These are phyloP conservation scores for Aurifilum marmelostoma DNA, from an alignment of 2,329 filamentous ascomycete species.

Conservation along the genomic window DNA sequence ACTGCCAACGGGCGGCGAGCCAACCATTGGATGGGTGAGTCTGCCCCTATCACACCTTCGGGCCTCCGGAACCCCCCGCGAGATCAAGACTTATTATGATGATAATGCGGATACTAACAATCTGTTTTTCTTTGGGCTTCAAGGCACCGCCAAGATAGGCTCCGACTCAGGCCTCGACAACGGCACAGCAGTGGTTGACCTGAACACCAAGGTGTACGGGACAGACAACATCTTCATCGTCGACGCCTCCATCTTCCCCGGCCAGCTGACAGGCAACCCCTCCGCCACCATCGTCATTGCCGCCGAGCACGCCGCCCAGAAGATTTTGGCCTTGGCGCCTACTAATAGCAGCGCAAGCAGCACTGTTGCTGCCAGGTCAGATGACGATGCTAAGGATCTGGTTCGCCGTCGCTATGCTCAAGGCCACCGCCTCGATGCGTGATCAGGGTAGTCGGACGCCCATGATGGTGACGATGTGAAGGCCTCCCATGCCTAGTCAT, in stretches of 20 bases:
- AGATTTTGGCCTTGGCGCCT: slow-evolving; percentile 22
- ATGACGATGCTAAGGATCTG: not conserved
- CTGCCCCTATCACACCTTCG: not conserved
- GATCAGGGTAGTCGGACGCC: not conserved
- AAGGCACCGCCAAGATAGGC: slow-evolving; percentile 28
- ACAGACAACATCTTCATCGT: slow-evolving; percentile 31
- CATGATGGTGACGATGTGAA: not conserved
- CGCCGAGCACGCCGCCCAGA: slow-evolving; percentile 26
- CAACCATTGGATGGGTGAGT: slow-evolving; percentile 29
- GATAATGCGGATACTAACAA: not conserved
- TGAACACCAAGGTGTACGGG: slow-evolving; percentile 28
- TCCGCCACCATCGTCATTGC: slow-evolving; percentile 26
- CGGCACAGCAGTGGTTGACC: slow-evolving; percentile 29
- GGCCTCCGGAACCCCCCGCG: no score
- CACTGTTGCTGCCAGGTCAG: not conserved
- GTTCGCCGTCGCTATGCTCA: not conserved
- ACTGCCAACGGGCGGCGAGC: slow-evolving; percentile 27
- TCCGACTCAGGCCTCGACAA: slow-evolving; percentile 26
- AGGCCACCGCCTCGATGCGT: not conserved
- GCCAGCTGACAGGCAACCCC: slow-evolving; percentile 27
- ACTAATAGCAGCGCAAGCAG: not conserved
- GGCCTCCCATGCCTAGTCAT: not conserved
- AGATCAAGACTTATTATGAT: no score
- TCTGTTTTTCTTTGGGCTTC: not conserved
- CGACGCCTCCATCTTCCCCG: slow-evolving; percentile 29